Conservation (phyloP, 2,329 filamentous ascomycete genomes). For the Aureobasidium sp. region DNA sequence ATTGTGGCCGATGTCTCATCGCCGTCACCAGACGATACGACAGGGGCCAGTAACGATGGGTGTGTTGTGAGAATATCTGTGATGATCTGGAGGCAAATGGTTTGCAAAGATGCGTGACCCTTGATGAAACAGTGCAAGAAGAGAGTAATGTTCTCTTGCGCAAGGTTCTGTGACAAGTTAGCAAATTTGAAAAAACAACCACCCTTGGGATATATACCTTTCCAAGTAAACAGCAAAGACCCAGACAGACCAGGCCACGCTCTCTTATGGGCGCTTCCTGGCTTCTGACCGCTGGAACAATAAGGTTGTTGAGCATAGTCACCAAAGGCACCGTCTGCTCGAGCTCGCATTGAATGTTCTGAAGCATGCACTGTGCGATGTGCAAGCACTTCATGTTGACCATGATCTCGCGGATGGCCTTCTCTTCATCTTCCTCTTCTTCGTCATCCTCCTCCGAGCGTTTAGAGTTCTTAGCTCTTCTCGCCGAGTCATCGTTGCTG, state of each 20-base stretch:
- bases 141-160: conserved; percentile 81
- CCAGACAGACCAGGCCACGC: conserved; percentile 78
- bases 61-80: conserved; percentile 90
- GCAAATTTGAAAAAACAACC: background rate
- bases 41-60: conserved; percentile 62
- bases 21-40: conserved; percentile 22
- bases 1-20: conserved; percentile 39
- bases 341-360: conserved; percentile 80
- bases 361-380: conserved; percentile 94
- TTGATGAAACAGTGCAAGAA: conserved; percentile 96
- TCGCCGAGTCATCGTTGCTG: conserved; percentile 47
- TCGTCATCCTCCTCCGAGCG: conserved; percentile 53
- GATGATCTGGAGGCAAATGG: conserved; percentile 82
- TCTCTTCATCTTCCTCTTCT: conserved; percentile 54
- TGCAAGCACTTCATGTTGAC: conserved; percentile 98
- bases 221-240: conserved; percentile 83
- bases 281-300: conserved; percentile 88
- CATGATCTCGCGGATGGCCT: conserved; percentile 82
- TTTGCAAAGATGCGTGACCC: conserved; percentile 81
- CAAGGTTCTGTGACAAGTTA: conserved; percentile 52
- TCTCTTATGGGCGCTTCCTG: conserved; percentile 91
- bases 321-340: conserved; percentile 88
- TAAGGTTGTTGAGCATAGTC: conserved; percentile 94
- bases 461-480: conserved; percentile 30
- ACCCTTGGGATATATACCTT: conserved; percentile 43